Conservation (phyloP, 805 yeast genomes). For the Wickerhamiella vanderwaltii region DNA sequence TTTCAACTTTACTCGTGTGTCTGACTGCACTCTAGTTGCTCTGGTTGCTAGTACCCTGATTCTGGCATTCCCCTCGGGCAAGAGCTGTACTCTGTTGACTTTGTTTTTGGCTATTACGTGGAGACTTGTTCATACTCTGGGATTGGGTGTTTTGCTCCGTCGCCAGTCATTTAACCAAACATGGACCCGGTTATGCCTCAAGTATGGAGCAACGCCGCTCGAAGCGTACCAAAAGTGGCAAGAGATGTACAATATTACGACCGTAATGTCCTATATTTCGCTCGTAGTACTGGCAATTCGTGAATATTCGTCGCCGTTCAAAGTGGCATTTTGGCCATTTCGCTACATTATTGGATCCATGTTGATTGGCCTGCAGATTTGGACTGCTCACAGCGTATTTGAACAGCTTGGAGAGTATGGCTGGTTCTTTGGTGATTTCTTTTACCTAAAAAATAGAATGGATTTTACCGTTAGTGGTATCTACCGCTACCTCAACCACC, state of each 20-base stretch:
- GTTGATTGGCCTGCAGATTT: constrained; percentile 46
- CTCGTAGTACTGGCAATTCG: constrained; percentile 30
- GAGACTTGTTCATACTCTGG: constrained; percentile 40
- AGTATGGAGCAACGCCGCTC: constrained; percentile 50
- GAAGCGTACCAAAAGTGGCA: constrained; percentile 68
- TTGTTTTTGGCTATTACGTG: constrained; percentile 33
- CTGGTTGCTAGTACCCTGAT: constrained; percentile 25
- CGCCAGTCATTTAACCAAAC: constrained; percentile 48
- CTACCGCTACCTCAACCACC: constrained; percentile 69
- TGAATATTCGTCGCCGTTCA: constrained; percentile 22
- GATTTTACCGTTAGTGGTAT: constrained; percentile 65
- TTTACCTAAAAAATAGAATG: constrained; percentile 39
- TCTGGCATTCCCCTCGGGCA: constrained; percentile 23
- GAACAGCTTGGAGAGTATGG: constrained; percentile 70
- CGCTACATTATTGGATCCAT: constrained; percentile 47
- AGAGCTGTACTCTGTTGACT: constrained; percentile 16
- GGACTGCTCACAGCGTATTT: constrained; percentile 59
- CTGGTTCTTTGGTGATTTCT: constrained; percentile 86
- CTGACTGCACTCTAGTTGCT: constrained; percentile 37
- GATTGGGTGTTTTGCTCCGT: constrained; percentile 40
- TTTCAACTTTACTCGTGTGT: constrained; percentile 50
- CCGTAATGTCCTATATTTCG: constrained; percentile 48
- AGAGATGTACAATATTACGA: constrained; percentile 40
- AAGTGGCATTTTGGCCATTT: constrained; percentile 32
- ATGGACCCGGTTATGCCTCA: constrained; percentile 53